These are phyloP conservation scores for Pyracantha coccinea DNA, from an alignment of 331 rosid species.

Conservation along the genomic window DNA sequence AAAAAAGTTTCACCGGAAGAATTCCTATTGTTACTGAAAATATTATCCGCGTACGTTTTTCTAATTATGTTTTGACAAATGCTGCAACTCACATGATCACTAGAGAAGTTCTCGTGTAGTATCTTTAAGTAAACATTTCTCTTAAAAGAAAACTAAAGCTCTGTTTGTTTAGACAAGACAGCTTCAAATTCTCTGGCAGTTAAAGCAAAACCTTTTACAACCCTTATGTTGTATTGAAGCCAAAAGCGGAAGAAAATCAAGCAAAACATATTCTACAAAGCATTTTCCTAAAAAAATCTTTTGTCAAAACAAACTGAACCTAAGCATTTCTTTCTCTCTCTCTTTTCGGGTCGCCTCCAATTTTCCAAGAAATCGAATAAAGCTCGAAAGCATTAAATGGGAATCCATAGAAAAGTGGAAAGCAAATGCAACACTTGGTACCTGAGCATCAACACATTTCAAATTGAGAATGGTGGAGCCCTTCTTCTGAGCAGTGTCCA, in stretches of 20 bases:
- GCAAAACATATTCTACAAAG: not conserved
- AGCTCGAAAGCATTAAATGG: not conserved
- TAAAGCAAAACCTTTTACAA: not conserved
- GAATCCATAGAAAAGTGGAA: not conserved
- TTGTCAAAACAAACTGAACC: not conserved
- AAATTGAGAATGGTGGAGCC: conserved; percentile 89
- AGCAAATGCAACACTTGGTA: conserved; percentile 10
- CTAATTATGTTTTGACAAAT: not conserved
- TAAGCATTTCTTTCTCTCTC: not conserved
- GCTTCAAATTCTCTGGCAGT: not conserved
- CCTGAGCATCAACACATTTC: conserved; percentile 93
- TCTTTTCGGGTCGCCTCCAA: not conserved
- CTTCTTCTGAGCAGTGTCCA: conserved; percentile 77
- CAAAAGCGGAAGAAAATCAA: not conserved
- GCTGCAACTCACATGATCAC: not conserved
- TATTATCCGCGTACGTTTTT: too few species aligned
- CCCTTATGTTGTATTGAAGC: not conserved
- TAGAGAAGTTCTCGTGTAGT: not conserved
- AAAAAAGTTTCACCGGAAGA: not conserved
- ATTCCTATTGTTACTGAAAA: not conserved
- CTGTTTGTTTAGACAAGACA: not conserved
- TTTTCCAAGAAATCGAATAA: not conserved
- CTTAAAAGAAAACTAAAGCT: not conserved
- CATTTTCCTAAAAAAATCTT: not conserved
- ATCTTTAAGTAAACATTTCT: not conserved